These are phyloP conservation scores for Leishmania mexicana DNA, from an alignment of 208 protist genomes.

Conservation along the genomic window DNA sequence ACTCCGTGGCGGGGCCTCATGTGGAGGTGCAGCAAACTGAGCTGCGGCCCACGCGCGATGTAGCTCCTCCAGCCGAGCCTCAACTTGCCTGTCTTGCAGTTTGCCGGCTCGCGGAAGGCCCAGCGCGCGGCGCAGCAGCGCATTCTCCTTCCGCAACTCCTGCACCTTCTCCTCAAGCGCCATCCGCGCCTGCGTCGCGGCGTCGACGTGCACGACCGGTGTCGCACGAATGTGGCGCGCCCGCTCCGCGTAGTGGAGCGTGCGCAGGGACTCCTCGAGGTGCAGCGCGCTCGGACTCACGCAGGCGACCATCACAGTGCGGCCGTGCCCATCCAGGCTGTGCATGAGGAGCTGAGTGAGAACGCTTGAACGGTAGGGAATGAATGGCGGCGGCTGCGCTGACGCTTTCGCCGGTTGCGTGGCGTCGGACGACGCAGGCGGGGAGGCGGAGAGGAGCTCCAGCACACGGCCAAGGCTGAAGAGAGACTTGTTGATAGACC, in stretches of 20 bases:
- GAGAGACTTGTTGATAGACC: constrained; percentile 91
- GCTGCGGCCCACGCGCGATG: neutral
- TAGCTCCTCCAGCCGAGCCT: constrained; percentile 20
- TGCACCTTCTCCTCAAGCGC: constrained; percentile 44
- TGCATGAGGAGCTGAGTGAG: constrained; percentile 91
- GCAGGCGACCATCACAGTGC: constrained; percentile 82
- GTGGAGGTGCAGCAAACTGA: neutral
- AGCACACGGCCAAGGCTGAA: constrained; percentile 92
- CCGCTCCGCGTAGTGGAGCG: constrained; percentile 82
- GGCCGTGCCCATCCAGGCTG: constrained; percentile 72
- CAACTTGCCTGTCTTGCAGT: constrained; percentile 14
- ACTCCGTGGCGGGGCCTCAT: neutral
- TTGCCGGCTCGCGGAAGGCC: constrained; percentile 10
- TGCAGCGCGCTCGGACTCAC: constrained; percentile 74
- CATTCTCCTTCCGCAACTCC: constrained; percentile 55
- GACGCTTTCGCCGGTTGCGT: neutral
- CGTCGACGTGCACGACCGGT: constrained; percentile 67
- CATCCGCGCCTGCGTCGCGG: constrained; percentile 55
- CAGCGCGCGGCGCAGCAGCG: constrained; percentile 42
- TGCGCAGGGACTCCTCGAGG: constrained; percentile 81
- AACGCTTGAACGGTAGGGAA: constrained; percentile 87
- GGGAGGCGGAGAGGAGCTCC: constrained; percentile 59
- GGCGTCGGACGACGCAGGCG: neutral
- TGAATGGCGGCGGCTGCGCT: constrained; percentile 33
- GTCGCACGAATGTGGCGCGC: constrained; percentile 56